phyloP scores from a whole-genome alignment of 2,329 filamentous ascomycete species.

The Fragosphaeria purpurea region DNA sequence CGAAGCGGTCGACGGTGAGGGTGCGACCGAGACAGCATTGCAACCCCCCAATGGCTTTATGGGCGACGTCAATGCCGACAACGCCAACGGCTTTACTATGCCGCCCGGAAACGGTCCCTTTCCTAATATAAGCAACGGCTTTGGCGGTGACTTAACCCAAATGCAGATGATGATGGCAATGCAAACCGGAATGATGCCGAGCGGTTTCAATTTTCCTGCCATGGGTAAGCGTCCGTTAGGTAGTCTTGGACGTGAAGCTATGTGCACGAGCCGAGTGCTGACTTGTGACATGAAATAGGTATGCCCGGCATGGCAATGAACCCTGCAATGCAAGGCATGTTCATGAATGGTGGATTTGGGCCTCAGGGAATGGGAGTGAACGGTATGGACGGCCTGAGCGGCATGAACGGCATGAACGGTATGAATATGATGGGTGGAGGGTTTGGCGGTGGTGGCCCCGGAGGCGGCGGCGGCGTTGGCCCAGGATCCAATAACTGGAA shows the following conservation, averaged over 20 bases:
- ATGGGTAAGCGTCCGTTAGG: constrained; percentile 60
- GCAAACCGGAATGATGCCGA: constrained; percentile 55
- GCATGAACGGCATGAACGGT: constrained; percentile 63
- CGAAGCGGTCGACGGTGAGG: constrained; percentile 19
- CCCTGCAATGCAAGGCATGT: constrained; percentile 66
- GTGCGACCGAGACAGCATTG: constrained; percentile 21
- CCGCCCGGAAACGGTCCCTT: constrained; percentile 37
- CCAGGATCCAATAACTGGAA: constrained; percentile 67
- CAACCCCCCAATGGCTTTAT: constrained; percentile 15
- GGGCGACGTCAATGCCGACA: constrained; percentile 3
- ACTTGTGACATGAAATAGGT: constrained; percentile 32
- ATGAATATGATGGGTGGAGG: constrained; percentile 68
- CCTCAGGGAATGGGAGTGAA: constrained; percentile 62
- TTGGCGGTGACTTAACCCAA: constrained; percentile 57
- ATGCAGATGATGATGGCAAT: constrained; percentile 76
- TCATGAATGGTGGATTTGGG: constrained; percentile 60
- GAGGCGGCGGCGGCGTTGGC: constrained; percentile 31
- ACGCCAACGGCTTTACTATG: constrained; percentile 18
- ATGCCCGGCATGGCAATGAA: constrained; percentile 84
- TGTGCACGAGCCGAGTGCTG: background rate
- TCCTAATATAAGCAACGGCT: constrained; percentile 35
- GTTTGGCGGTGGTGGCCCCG: constrained; percentile 52
- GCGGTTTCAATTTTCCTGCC: constrained; percentile 56
- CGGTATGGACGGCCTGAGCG: constrained; percentile 61
- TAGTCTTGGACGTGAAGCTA: no score